Percentiles rank a stretch among this genome's conserved stretches.
Evolutionary conservation across 495 filamentous ascomycete species (phyloP).

Genomic region (Penicillium canescens): DNA sequence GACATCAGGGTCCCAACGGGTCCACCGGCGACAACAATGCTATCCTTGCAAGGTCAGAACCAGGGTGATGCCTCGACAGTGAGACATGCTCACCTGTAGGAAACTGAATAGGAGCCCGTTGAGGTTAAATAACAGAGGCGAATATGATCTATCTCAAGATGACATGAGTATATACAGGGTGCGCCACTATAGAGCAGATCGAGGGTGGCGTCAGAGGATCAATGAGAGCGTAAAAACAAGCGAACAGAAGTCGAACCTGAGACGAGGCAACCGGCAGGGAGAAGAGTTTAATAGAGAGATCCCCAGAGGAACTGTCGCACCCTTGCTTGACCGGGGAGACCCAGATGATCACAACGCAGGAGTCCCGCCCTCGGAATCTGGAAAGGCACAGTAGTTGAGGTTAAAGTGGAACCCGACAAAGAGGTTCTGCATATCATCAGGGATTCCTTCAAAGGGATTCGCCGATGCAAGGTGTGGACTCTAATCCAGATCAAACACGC

Average conservation of each 20-base stretch:
- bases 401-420: conserved; percentile 15
- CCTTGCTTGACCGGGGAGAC: conserved; percentile 7
- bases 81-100: conserved; percentile 15
- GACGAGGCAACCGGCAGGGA: conserved; percentile 20
- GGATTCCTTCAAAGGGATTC: conserved; percentile 5
- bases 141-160: conserved; percentile 3
- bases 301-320: conserved; percentile 24
- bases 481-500: background rate
- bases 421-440: conserved; percentile 2
- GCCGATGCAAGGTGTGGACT: conserved; percentile 4
- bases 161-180: conserved; percentile 22
- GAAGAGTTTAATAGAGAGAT: conserved; percentile 16
- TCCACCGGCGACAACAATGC: background rate
- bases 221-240: conserved; percentile 6
- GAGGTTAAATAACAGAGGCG: conserved; percentile 9
- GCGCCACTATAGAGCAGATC: conserved; percentile 17
- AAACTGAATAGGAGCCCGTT: background rate
- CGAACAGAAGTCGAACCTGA: conserved; percentile 4
- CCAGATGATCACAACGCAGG: background rate
- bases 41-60: conserved; percentile 2
- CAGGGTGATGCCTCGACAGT: background rate
- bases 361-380: conserved; percentile 11
- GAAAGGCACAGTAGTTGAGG: conserved; percentile 20
- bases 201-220: conserved; percentile 1
- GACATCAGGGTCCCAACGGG: background rate